Evolutionary conservation across 306 rosid species (phyloP), one percentile per base, ranked within the genome.

Genomic region (Potentilla sterilis): DNA sequence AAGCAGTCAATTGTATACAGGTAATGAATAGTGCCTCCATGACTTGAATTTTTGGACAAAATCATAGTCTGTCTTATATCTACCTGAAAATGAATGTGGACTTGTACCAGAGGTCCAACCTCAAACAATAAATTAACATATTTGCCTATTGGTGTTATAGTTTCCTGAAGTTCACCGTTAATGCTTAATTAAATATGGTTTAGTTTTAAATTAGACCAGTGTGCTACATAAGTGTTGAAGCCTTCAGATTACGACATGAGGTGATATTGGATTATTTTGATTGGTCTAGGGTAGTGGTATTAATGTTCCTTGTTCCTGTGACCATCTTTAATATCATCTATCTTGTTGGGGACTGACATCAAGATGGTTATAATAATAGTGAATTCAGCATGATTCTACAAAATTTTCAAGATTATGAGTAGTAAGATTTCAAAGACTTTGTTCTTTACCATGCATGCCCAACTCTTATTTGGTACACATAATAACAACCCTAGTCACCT

Each of bases 1-100:
- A 95, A 83, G 76, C 86, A 74, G 72, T 92, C 70, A 95, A 95
- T 82, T 46, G 92, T 64, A 95, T 95, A 37, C 99, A 95, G 99
- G 99, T 95, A 75, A 70, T 55, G 61, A 37, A n/a, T 76, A 1
- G 6, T 65, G 7, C 42, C 62, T 35, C 9, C 43, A 2, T 69
- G 13, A 12, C 13, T 37, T 19, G 0, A 8, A 22, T 4, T 38
- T 12, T 9, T 13, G 35, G 38, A 73, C 0, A 8, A 49, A 78
- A 22, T 61, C 21, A 48, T 15, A 5, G 28, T 3, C 55, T 13
- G 22, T 49, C 13, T 8, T 0, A 13, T 37, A 19, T 9, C 62
- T 32, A 6, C 21, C 46, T 51, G 34, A 52, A 49, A 19, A 49
- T 41, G 34, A 44, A 37, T 34, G 63, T 37, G 9, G 43, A 34